Evolutionary conservation across 768 basidiomycete species (phyloP), one percentile per base, ranked within the genome.

Genomic region (Kwoniella dejecticola): DNA sequence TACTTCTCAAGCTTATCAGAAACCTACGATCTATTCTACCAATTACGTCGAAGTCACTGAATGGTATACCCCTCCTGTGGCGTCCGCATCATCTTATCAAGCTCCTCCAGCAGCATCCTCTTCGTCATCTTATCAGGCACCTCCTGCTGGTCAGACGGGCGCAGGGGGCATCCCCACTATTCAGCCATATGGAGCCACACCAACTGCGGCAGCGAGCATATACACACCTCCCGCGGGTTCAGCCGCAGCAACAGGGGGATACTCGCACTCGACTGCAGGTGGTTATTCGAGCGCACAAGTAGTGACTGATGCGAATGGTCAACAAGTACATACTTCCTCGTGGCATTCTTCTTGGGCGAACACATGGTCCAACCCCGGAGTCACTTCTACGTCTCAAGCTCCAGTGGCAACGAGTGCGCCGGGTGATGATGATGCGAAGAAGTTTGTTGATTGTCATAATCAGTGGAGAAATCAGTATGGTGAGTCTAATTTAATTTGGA

Each of bases 381-480:
- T 42, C 31, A 26, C 56, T 4, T 26, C 46, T 1, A 56, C 44
- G 1, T 44, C 54, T 2, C 26, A 36, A 2, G 38, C 41, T 19
- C 54, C 54, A 4, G 29, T 56, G 1, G 27, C 29, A 5, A 56
- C 54, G 0, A n/a, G 23, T 27, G 27, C 41, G 21, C 29, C 44
- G 13, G 38, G 19, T 8, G 29, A 63, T 31, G 64, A 49, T 45
- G 57, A 66, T 52, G 31, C 33, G 1, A 41, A 50, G 4, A 49
- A 30, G 5, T 66, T 70, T 52, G 49, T 74, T 33, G 62, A 67
- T 10, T 57, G 67, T 21, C 72, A 74, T 64, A 74, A 74, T 46
- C 31, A 53, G 30, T 68, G 62, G 45, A 47, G 72, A 45, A 64
- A 63, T 7, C 45, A 68, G 31, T 71, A 74, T 44, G 67, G 71